A percentile compares a stretch with the other conserved stretches of the same genome.
Evolutionary conservation across 352 stramenopile genomes (phyloP).

Genomic region (Thraustotheca clavata): DNA sequence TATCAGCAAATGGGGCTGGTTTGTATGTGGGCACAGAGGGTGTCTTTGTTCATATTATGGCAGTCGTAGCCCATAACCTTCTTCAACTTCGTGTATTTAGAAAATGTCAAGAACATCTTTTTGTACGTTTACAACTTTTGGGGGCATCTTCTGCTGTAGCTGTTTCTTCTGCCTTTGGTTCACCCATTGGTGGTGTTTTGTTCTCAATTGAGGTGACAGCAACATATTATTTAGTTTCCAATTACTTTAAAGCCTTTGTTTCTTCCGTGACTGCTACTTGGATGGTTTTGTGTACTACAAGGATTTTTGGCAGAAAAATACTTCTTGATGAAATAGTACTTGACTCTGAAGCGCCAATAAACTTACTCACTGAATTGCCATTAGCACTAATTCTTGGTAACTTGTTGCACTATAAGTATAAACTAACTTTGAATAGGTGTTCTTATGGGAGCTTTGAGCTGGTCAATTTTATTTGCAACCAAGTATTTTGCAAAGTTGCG

Average conservation of each 20-base stretch:
- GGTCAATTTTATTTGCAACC: background rate
- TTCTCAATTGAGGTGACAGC: conserved; percentile 92
- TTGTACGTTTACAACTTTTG: conserved; percentile 79
- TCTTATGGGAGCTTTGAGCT: background rate
- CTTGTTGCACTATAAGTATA: background rate
- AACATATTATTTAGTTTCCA: conserved; percentile 86
- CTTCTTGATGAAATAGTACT: background rate
- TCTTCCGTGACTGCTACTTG: conserved; percentile 59
- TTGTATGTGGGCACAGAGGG: conserved; percentile 97
- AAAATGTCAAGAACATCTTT: conserved; percentile 57
- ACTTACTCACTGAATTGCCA: background rate
- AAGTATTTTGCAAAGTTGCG: background rate
- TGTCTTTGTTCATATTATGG: conserved; percentile 96
- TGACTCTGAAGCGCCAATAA: background rate
- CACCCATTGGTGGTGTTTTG: conserved; percentile 89
- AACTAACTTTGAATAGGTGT: background rate
- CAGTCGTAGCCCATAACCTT: conserved; percentile 85
- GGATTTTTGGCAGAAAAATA: background rate
- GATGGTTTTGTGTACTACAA: conserved; percentile 29
- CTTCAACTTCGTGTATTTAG: conserved; percentile 70
- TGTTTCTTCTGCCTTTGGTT: conserved; percentile 89
- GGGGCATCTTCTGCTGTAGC: conserved; percentile 85
- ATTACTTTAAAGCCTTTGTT: conserved; percentile 87
- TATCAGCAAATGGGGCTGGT: conserved; percentile 89
- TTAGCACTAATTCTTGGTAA: background rate